Percentiles rank a stretch among this genome's conserved stretches.
These are phyloP conservation scores for Phaeosphaeriaceae sp. DNA, from an alignment of 2,329 filamentous ascomycete species.

Conservation along the genomic window DNA sequence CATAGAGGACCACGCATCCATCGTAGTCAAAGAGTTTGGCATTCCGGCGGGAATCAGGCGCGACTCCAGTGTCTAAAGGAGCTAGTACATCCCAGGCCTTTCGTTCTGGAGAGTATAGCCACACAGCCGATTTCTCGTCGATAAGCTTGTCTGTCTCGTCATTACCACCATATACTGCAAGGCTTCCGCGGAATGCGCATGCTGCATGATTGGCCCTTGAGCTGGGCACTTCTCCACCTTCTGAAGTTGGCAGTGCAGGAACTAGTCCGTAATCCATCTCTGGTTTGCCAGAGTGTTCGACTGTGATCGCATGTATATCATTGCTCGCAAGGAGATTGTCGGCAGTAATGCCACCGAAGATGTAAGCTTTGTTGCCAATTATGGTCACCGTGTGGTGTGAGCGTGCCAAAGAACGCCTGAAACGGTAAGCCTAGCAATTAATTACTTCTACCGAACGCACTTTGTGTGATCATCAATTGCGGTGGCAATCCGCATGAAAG, in stretches of 20 bases:
- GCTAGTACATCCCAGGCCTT: slow-evolving; percentile 35
- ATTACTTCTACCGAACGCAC: slow-evolving; percentile 20
- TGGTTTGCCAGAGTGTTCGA: slow-evolving; percentile 36
- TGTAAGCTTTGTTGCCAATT: slow-evolving; percentile 52
- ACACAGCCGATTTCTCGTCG: slow-evolving; percentile 47
- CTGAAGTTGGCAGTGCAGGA: slow-evolving; percentile 46
- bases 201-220: slow-evolving; percentile 49
- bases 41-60: slow-evolving; percentile 27
- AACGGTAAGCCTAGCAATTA: slow-evolving; percentile 9
- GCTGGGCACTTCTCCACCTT: slow-evolving; percentile 40
- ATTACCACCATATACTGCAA: slow-evolving; percentile 51
- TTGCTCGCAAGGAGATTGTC: slow-evolving; percentile 48
- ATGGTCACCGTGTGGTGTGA: slow-evolving; percentile 51
- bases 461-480: slow-evolving; percentile 42
- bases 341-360: slow-evolving; percentile 52
- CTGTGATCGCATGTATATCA: slow-evolving; percentile 51
- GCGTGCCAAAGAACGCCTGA: slow-evolving; percentile 37
- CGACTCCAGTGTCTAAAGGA: slow-evolving; percentile 18
- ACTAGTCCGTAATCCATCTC: slow-evolving; percentile 51
- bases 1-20: slow-evolving; percentile 31
- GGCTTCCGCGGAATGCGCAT: slow-evolving; percentile 47
- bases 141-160: slow-evolving; percentile 40
- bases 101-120: slow-evolving; percentile 48
- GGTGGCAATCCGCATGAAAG: slow-evolving; percentile 50
- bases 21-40: slow-evolving; percentile 30